A percentile compares a stretch with the other conserved stretches of the same genome.
These are phyloP conservation scores for Graphiopsis chlorocephala DNA, from an alignment of 2,329 filamentous ascomycete species.

Conservation along the genomic window DNA sequence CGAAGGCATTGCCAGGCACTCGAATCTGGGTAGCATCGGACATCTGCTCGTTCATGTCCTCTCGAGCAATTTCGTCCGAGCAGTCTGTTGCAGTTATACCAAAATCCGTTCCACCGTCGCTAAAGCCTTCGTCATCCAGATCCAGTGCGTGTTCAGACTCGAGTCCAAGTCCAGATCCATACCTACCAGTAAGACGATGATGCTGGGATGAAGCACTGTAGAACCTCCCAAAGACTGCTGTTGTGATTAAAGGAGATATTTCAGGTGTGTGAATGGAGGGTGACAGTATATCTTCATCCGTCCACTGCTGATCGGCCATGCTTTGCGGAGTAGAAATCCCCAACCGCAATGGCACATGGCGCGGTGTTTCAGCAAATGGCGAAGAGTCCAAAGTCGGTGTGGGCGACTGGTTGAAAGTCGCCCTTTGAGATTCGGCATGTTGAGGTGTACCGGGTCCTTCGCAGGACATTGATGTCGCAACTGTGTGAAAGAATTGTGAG, in stretches of 20 bases:
- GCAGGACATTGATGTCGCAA: neutral
- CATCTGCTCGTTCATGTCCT: neutral
- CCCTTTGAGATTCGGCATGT: slow-evolving; percentile 8
- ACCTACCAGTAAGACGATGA: slow-evolving; percentile 52
- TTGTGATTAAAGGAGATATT: slow-evolving; percentile 7
- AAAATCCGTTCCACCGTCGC: neutral
- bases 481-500: slow-evolving; percentile 25
- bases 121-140: slow-evolving; percentile 18
- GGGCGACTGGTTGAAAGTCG: slow-evolving; percentile 36
- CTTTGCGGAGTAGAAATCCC: neutral
- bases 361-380: slow-evolving; percentile 43
- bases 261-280: slow-evolving; percentile 12
- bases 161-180: slow-evolving; percentile 39
- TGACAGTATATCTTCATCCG: neutral
- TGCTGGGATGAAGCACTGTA: slow-evolving; percentile 37
- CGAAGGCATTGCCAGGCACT: slow-evolving; percentile 4
- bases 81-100: neutral
- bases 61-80: neutral
- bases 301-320: neutral
- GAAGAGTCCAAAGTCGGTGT: slow-evolving; percentile 38
- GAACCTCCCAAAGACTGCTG: slow-evolving; percentile 9
- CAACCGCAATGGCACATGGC: slow-evolving; percentile 35
- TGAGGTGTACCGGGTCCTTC: slow-evolving; percentile 13
- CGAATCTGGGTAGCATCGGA: neutral
- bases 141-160: slow-evolving; percentile 13